Conservation (phyloP, 441 rosid genomes). For the Erodium trifolium region DNA sequence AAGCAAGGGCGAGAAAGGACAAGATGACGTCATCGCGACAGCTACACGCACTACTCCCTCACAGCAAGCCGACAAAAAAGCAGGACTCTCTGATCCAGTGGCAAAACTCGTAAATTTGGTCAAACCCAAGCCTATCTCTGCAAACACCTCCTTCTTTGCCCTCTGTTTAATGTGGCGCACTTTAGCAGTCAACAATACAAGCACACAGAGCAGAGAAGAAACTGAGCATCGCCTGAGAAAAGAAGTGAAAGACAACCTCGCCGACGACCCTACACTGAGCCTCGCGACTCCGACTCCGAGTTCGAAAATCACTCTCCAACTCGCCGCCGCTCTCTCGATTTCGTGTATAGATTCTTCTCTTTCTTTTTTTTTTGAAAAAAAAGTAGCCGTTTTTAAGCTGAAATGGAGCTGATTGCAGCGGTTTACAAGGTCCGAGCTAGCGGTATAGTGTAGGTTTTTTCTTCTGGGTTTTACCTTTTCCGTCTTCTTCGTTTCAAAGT, state of each 20-base stretch:
- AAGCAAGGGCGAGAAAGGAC: conserved; percentile 18
- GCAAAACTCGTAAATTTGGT: conserved; percentile 34
- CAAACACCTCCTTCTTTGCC: conserved; percentile 12
- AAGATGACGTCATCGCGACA: conserved; percentile 34
- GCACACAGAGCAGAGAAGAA: conserved; percentile 10
- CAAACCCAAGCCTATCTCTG: conserved; percentile 14
- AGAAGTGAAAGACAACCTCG: no score
- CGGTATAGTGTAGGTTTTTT: conserved; percentile 46
- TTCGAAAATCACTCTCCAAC: background rate
- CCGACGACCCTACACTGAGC: no score
- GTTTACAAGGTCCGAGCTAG: conserved; percentile 65
- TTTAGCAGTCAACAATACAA: conserved; percentile 12
- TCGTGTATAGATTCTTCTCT: background rate
- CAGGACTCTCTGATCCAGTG: conserved; percentile 30
- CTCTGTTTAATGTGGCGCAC: conserved; percentile 34
- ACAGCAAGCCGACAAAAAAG: conserved; percentile 32
- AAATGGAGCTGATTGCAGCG: conserved; percentile 62
- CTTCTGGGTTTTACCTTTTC: background rate
- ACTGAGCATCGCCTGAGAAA: no score
- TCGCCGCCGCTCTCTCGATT: background rate
- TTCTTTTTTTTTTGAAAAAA: background rate
- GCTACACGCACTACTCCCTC: conserved; percentile 31
- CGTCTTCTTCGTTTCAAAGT: background rate
- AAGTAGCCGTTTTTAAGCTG: background rate
- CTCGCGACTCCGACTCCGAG: no score